Evolutionary conservation across 768 basidiomycete genomes (phyloP), one percentile per base, ranked within the genome.

Genomic region (Mycena chlorophos): DNA sequence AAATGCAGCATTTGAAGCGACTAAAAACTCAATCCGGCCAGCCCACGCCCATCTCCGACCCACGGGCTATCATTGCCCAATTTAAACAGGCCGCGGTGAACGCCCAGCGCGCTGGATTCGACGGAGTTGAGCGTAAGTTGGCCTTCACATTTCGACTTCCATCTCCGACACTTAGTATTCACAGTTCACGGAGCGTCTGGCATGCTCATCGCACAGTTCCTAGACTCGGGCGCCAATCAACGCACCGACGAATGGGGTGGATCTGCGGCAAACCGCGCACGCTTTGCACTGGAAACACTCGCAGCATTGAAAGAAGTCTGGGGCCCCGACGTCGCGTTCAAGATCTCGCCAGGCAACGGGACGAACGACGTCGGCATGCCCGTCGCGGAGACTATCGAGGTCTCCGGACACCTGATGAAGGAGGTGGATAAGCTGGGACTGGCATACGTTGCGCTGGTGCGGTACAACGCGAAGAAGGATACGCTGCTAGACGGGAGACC

Each of bases 241-340:
- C 69, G 73, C 38, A 74, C 69, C 20, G 74, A 51, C 30, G 34
- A 51, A 45, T 79, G 73, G 69, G 77, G 77, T 14, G 76, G 77
- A 2, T 68, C 67, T 17, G 48, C 73, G 37, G 73, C 75, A 60
- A 76, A 76, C 65, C 68, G 77, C 22, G 58, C 63, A 2, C 63
- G 74, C 12, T 77, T 79, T 64, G 57, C 65, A 3, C 63, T 73
- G 23, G 72, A 74, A 60, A 68, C 65, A 42, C 49, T 69, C 29
- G 65, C 70, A 37, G 67, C 64, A 20, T 49, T 70, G 43, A 53
- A 62, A 37, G 62, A 68, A 22, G 70, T 70, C 30, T 69, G 66
- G 56, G 73, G 71, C n/a, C 67, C 65, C 10, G 56, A 65, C 39
- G 64, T 69, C 39, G 73, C 65, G 22, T 57, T 73, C 51, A 69